Evolutionary conservation across 192 early-diverging fungal genomes (phyloP), one percentile per base, ranked within the genome.

Genomic region (Umbelopsis sp.): DNA sequence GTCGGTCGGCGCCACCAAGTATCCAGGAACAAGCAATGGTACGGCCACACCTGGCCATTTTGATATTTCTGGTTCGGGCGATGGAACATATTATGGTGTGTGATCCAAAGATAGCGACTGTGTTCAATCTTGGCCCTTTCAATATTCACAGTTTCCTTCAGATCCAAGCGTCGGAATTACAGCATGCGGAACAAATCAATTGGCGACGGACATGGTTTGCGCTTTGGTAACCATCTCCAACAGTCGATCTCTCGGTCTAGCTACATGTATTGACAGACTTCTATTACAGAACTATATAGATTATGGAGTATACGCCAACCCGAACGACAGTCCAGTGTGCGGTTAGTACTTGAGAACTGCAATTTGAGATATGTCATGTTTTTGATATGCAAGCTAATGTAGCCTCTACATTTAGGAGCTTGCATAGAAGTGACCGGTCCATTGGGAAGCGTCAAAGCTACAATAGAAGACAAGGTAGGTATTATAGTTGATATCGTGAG

Each of bases 391-490:
- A 41, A 1, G 51, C 51, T 52, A 3, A 52, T 52, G 10, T 25
- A 23, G n/a, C n/a, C n/a, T 25, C 21, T 27, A 18, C 12, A 15
- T 13, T 25, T 16, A 61, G 55, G 55, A 27, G 77, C 76, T 48
- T 86, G 82, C 67, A 73, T 88, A 21, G 64, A 70, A 21, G 68
- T 88, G 3, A 80, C 72, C 6, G 86, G 86, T 15, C 80, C 84
- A 12, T 73, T 79, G 23, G 86, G 86, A 27, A 81, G 75, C 5
- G 76, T 80, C 33, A 74, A 81, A 55, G 86, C 80, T 1, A 82
- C 80, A 21, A 73, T 88, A 18, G 78, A 82, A 23, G 86, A 88
- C 37, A 84, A 79, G 83, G 86, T 87, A 83, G 46, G 66, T 67
- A 22, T 33, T 4, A 23, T 44, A 23, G 47, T 9, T 48, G 25